Conservation (phyloP, 2,329 filamentous ascomycete genomes). For the Colletotrichum godetiae region DNA sequence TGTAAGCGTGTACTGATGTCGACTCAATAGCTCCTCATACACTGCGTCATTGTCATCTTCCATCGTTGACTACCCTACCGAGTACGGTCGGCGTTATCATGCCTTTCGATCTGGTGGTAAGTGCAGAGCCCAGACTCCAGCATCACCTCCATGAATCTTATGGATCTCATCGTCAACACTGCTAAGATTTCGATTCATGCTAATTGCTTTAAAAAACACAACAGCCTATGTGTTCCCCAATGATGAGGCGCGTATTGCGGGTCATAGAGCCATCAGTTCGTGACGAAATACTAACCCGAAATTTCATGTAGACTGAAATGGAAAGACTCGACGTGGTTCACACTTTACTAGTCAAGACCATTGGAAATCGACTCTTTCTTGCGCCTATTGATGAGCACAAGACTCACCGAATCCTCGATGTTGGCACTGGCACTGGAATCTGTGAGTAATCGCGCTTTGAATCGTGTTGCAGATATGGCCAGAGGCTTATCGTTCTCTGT, state of each 20-base stretch:
- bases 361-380: slow-evolving; percentile 5
- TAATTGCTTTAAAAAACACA: no score
- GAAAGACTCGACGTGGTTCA: slow-evolving; percentile 19
- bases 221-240: slow-evolving; percentile 47
- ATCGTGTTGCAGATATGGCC: not conserved
- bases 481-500: not conserved
- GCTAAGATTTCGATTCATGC: no score
- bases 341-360: slow-evolving; percentile 3
- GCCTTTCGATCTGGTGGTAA: slow-evolving; percentile 7
- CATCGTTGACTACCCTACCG: slow-evolving; percentile 20
- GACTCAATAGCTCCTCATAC: not conserved
- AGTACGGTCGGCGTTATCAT: slow-evolving; percentile 32
- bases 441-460: slow-evolving; percentile 39
- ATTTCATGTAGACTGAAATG: not conserved
- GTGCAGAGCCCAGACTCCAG: no score
- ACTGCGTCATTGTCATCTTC: slow-evolving; percentile 18
- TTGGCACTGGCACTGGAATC: slow-evolving; percentile 56
- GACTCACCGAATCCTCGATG: slow-evolving; percentile 50
- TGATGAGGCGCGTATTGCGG: slow-evolving; percentile 41
- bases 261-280: not conserved
- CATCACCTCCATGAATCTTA: no score
- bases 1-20: no score
- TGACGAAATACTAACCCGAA: not conserved
- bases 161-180: not conserved
- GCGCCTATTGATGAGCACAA: slow-evolving; percentile 44